Base-by-base conservation (phyloP, 2,329 filamentous ascomycete species). In the Arthrinium puccinioides region DNA sequence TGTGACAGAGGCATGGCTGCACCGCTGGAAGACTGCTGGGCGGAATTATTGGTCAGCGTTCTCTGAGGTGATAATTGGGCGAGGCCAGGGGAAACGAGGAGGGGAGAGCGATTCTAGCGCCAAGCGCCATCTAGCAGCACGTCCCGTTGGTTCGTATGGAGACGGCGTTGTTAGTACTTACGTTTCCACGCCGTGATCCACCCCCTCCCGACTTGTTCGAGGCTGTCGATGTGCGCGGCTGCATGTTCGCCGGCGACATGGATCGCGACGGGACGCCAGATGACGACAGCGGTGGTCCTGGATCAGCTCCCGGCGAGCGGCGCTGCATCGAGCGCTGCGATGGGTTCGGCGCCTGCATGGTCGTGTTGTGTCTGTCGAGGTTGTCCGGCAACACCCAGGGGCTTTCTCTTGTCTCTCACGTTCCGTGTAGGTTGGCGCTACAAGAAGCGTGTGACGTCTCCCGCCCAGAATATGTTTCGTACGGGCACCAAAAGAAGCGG, bases 1-100 rank as follows among this genome's bases (percentile, higher is more conserved):
- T 95, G 90, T 36, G 90, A 96, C 49, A 98, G 75, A 50, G 75
- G 74, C 54, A 76, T 87, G 71, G 70, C 86, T 69, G 68, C 80
- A 68, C 62, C 79, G 69, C 82, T 84, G 24, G 33, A n/a, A n/a
- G n/a, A 36, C 33, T 36, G 24, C 28, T 19, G 24, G 18, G 18
- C 11, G 31, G 13, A 15, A 24, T 13, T 20, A 33, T 15, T 33
- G 20, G 31, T 33, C 21, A 33, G 31, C 21, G n/a, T 23, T n/a
- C n/a, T n/a, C n/a, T n/a, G n/a, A n/a, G n/a, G n/a, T n/a, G n/a
- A n/a, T n/a, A n/a, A n/a, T n/a, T n/a, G n/a, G n/a, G n/a, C n/a
- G n/a, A n/a, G n/a, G n/a, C n/a, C 31, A 23, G 20, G 5, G 18
- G 31, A 24, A 33, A 21, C 14, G n/a, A 13, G 31, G 9, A 24